phyloP scores from a whole-genome alignment of 2,329 filamentous ascomycete genomes.

The Incumbomyces delicatus region DNA sequence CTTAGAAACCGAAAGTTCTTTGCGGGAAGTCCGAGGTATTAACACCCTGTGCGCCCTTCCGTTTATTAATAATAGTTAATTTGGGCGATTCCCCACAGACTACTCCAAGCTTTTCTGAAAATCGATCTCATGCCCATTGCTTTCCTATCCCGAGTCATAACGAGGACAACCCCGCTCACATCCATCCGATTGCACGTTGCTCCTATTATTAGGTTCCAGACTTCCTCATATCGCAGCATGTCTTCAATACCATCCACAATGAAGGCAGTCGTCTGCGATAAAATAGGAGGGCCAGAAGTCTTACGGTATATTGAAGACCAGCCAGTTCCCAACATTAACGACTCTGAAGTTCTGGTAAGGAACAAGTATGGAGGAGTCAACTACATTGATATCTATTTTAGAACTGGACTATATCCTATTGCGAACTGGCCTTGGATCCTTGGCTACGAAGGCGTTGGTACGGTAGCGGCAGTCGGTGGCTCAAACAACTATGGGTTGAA shows the following conservation, averaged over 20 bases:
- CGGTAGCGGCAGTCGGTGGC: slow-evolving; percentile 53
- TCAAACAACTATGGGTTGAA: slow-evolving; percentile 45
- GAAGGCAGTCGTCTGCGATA: slow-evolving; percentile 63
- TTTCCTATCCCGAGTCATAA: no score
- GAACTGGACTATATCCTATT: slow-evolving; percentile 63
- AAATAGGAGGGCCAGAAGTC: slow-evolving; percentile 63
- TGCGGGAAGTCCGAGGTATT: no score
- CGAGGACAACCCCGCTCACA: background rate
- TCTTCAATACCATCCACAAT: slow-evolving; percentile 41
- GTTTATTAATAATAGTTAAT: no score
- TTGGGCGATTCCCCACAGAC: no score
- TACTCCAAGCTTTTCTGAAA: no score
- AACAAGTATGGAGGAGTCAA: slow-evolving; percentile 76
- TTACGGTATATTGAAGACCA: slow-evolving; percentile 61
- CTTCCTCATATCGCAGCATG: slow-evolving; percentile 10
- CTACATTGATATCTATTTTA: slow-evolving; percentile 89
- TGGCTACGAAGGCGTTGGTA: slow-evolving; percentile 70
- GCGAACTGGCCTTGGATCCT: slow-evolving; percentile 64
- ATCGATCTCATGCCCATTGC: no score
- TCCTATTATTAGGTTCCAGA: slow-evolving; percentile 5
- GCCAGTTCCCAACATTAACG: slow-evolving; percentile 56
- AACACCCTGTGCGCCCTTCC: no score
- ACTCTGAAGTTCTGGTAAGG: slow-evolving; percentile 68
- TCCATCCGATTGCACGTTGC: background rate
- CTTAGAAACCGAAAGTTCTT: no score